Evolutionary conservation across 2,329 filamentous ascomycete species (phyloP).

Genomic region (Microcyclospora tardicrescens): DNA sequence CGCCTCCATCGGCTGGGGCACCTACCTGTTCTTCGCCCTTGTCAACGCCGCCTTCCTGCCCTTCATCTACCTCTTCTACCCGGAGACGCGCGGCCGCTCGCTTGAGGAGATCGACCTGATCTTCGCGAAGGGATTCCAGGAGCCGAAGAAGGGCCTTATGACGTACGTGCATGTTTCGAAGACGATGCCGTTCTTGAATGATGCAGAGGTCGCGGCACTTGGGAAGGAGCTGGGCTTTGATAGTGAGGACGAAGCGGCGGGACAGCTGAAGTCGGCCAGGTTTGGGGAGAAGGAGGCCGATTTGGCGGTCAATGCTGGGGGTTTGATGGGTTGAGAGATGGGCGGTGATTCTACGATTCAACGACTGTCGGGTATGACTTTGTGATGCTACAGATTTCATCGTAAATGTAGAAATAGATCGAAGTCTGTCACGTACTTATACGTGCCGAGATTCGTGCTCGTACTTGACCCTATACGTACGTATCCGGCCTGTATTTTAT

Average conservation of each 20-base stretch:
- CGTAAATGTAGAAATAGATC: too few species aligned
- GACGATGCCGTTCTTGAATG: conserved; percentile 23
- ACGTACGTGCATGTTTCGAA: conserved; percentile 24
- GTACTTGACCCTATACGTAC: too few species aligned
- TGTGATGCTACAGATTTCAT: too few species aligned
- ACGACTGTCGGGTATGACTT: too few species aligned
- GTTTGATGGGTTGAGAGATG: conserved; percentile 6
- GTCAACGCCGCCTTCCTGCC: conserved; percentile 41
- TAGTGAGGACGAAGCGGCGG: conserved; percentile 21
- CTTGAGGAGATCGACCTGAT: conserved; percentile 43
- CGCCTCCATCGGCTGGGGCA: conserved; percentile 25
- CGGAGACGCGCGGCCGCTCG: conserved; percentile 37
- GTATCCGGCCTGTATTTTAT: too few species aligned
- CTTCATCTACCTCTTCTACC: conserved; percentile 45
- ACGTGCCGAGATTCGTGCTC: too few species aligned
- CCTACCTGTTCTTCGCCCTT: conserved; percentile 36
- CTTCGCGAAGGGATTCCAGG: conserved; percentile 18
- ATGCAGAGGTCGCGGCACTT: conserved; percentile 20
- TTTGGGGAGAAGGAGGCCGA: conserved; percentile 13
- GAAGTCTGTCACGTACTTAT: neutral
- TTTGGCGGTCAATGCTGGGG: conserved; percentile 5
- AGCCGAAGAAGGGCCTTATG: conserved; percentile 13
- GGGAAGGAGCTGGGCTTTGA: conserved; percentile 22
- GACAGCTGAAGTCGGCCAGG: conserved; percentile 12
- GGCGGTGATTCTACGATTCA: too few species aligned